These are phyloP conservation scores for Saccharomycopsis babjevae DNA, from an alignment of 805 yeast species.

Conservation along the genomic window DNA sequence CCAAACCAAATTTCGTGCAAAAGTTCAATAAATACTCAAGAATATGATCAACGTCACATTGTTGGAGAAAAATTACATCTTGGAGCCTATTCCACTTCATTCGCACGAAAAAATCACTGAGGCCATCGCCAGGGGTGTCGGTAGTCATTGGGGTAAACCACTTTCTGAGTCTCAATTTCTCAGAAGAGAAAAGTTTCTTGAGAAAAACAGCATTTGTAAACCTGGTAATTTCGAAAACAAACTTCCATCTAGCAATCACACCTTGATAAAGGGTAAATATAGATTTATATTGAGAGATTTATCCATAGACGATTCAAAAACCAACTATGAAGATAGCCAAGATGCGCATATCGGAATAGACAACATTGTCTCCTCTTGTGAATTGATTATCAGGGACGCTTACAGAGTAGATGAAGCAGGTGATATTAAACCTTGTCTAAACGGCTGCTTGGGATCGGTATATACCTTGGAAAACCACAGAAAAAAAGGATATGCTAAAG, in stretches of 20 bases:
- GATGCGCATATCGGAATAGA: slow-evolving; percentile 19
- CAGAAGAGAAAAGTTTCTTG: slow-evolving; percentile 1
- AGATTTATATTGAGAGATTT: slow-evolving; percentile 23
- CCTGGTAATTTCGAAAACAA: slow-evolving; percentile 1
- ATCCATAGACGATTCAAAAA: background rate
- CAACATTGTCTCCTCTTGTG: slow-evolving; percentile 33
- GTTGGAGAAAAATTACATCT: background rate
- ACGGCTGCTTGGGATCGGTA: slow-evolving; percentile 48
- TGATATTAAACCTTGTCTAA: slow-evolving; percentile 23
- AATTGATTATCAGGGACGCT: slow-evolving; percentile 30
- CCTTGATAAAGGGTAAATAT: slow-evolving; percentile 1
- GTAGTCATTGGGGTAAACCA: background rate
- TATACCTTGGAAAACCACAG: slow-evolving; percentile 40
- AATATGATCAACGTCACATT: background rate
- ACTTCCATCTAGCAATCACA: background rate
- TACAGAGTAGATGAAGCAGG: slow-evolving; percentile 18
- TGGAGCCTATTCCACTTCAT: background rate
- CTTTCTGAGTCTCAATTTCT: background rate
- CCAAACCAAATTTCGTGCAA: too few species aligned
- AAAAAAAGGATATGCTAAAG: slow-evolving; percentile 44
- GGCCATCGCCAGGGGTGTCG: background rate
- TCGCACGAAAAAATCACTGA: background rate
- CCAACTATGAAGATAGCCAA: slow-evolving; percentile 19
- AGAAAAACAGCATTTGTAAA: background rate
- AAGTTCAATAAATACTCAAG: background rate